Evolutionary conservation across 1,139 yeast species (phyloP), one percentile per base, ranked within the genome.

Genomic region (Scheffersomyces segobiensis): DNA sequence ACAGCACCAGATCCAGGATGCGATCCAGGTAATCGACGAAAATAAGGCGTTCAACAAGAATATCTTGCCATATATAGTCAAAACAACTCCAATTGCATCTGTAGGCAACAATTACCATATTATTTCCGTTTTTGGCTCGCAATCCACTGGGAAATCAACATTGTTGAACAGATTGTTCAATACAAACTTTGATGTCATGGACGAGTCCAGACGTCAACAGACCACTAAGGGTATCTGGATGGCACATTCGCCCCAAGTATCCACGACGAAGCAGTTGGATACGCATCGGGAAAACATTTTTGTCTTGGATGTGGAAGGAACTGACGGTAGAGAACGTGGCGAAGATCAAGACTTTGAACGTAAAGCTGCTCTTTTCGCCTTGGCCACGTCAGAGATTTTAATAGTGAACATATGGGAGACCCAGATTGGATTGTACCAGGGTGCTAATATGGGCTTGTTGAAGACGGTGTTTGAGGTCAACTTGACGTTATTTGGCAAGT

Each of bases 341-440:
- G 99, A 95, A 67, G 99, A 95, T 72, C 98, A 95, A 73, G 99
- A 95, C 72, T 95, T 95, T 73, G 99, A 95, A 74, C 84, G 99
- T 60, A 95, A 95, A 69, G 93, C 98, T 1, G 98, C 99, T 0
- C 77, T 96, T 55, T 95, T 95, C 80, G 98, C 99, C 0, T 78
- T 95, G 61, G 87, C 98, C 7, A 93, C 98, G 0, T 87, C 96
- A 19, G 99, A 95, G 70, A 87, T 93, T 2, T 81, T 95, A 67
- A 93, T 95, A 61, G 89, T 95, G 56, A 95, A 95, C 73, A 87
- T 95, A 71, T 95, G 99, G 98, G 99, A 95, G 72, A 91, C 92
- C 65, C 99, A 95, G 72, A 93, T 95, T 57, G 99, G 99, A 5
- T 80, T 96, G 56, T 95, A 95, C 70, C 98, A 95, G 71, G 99